A percentile compares a stretch with the other conserved stretches of the same genome.
These are phyloP conservation scores for Aquanectria penicillioides DNA, from an alignment of 2,329 filamentous ascomycete genomes.

Conservation along the genomic window DNA sequence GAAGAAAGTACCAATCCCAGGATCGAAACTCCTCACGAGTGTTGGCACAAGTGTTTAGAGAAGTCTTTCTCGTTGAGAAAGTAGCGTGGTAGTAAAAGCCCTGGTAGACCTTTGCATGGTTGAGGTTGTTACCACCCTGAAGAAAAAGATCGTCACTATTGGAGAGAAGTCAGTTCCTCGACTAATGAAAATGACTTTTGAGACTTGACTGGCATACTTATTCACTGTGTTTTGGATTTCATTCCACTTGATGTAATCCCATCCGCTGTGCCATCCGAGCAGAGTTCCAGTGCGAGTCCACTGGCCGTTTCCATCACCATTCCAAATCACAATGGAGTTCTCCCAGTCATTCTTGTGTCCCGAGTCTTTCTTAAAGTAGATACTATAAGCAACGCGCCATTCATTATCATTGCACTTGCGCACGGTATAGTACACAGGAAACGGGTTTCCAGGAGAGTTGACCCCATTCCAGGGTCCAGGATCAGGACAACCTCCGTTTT, in stretches of 20 bases:
- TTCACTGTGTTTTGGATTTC: constrained; percentile 35
- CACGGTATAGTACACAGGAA: constrained; percentile 30
- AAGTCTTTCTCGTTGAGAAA: constrained; percentile 18
- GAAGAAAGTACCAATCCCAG: constrained; percentile 21
- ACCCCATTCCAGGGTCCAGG: constrained; percentile 13
- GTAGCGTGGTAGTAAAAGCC: constrained; percentile 21
- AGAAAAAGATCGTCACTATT: constrained; percentile 4
- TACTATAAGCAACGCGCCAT: constrained; percentile 37
- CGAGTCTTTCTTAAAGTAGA: constrained; percentile 40
- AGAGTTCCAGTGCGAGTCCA: constrained; percentile 23
- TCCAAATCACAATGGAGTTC: constrained; percentile 33
- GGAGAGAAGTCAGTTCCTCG: not conserved
- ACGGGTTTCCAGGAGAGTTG: constrained; percentile 10
- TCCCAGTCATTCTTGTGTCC: constrained; percentile 40
- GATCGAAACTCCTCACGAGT: constrained; percentile 17
- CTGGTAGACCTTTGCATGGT: constrained; percentile 22
- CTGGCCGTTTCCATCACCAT: constrained; percentile 24
- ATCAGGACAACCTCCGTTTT: constrained; percentile 14
- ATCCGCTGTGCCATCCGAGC: constrained; percentile 7
- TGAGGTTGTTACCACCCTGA: constrained; percentile 12
- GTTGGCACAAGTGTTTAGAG: constrained; percentile 11
- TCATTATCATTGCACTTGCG: constrained; percentile 25
- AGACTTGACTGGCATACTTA: constrained; percentile 10
- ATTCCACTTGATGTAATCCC: constrained; percentile 26
- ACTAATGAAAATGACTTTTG: not conserved